A percentile compares a stretch with the other conserved stretches of the same genome.
These are phyloP conservation scores for Diplocarpon mali DNA, from an alignment of 2,329 filamentous ascomycete species.

Conservation along the genomic window DNA sequence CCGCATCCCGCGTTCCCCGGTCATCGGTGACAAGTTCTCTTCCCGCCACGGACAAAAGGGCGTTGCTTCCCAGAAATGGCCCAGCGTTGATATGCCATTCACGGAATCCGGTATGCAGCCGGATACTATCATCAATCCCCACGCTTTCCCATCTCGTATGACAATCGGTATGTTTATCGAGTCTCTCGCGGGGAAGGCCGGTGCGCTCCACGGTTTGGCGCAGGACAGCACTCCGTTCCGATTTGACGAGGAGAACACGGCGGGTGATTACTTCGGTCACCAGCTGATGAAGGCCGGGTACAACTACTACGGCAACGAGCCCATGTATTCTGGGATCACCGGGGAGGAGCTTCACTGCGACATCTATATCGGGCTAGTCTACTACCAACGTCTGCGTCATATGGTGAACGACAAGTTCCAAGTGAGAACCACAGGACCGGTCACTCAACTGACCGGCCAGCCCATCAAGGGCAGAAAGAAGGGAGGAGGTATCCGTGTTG, in stretches of 20 bases:
- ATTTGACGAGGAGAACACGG: slow-evolving; percentile 86
- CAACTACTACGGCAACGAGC: slow-evolving; percentile 97
- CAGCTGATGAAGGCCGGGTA: slow-evolving; percentile 92
- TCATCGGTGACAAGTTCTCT: slow-evolving; percentile 98
- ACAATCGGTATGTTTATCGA: slow-evolving; percentile 99
- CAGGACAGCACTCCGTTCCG: slow-evolving; percentile 94
- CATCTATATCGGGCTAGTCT: slow-evolving; percentile 93
- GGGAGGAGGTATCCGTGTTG: slow-evolving; percentile 96
- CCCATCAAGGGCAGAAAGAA: slow-evolving; percentile 95
- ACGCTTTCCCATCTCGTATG: slow-evolving; percentile 99
- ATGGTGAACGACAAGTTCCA: slow-evolving; percentile 99
- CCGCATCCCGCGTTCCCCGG: slow-evolving; percentile 75
- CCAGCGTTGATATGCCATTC: slow-evolving; percentile 87
- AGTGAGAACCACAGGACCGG: slow-evolving; percentile 87
- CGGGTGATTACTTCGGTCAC: slow-evolving; percentile 89
- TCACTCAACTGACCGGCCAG: slow-evolving; percentile 83
- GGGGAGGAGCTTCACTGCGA: slow-evolving; percentile 88
- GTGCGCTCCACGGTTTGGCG: slow-evolving; percentile 86
- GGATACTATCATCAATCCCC: slow-evolving; percentile 97
- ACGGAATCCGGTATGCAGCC: slow-evolving; percentile 93
- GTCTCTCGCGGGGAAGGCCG: slow-evolving; percentile 89
- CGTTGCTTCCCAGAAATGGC: slow-evolving; percentile 95
- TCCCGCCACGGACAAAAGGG: slow-evolving; percentile 98
- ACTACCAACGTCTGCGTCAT: slow-evolving; percentile 95
- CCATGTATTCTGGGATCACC: slow-evolving; percentile 96